Base-by-base conservation (phyloP, 2,329 filamentous ascomycete species). In the Colletotrichum tofieldiae region DNA sequence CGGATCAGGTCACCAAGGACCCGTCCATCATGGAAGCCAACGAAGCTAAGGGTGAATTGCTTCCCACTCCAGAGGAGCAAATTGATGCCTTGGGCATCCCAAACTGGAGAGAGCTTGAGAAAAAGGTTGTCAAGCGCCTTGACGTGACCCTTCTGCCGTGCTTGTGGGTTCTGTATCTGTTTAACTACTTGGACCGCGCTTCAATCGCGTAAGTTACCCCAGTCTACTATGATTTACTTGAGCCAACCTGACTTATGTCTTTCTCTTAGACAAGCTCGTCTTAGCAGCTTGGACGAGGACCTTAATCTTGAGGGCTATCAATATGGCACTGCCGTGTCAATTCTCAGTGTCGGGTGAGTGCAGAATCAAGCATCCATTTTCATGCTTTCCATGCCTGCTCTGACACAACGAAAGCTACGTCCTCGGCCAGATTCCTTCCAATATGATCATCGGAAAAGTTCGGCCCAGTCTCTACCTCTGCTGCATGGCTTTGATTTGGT, bases 301-400 rank as follows among this genome's bases (percentile, higher is more conserved):
- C 73, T 79, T 4, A 73, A 68, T 1, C 76, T 79, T 5, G 52
- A 73, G 0, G 75, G 76, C 1, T 75, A 73, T 9, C 71, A 79
- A 29, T 79, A 76, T 49, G 77, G 76, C 16, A 73, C 75, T 11
- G 77, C 77, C 0, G 76, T 79, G 0, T 73, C 67, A 18, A 78
- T 79, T 23, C 59, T 79, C 9, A 78, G 75, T 37, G 73, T 78
- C 1, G 77, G 77, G 69, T 74, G n/a, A 16, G 55, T 67, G 29
- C 23, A 37, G 4, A 14, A n/a, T 3, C 4, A 1, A 2, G 2
- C 3, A 18, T 2, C 1, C 6, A 0, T 41, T 41, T 37, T n/a
- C 56, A 18, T n/a, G 8, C 5, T 0, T 1, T 8, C 0, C 1
- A 8, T 0, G 1, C 1, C 29, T 32, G 5, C 8, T 12, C 5